Percentiles rank a stretch among this genome's conserved stretches.
Evolutionary conservation across 1,284 basidiomycete species (phyloP).

Genomic region (Fomitopsis betulina): DNA sequence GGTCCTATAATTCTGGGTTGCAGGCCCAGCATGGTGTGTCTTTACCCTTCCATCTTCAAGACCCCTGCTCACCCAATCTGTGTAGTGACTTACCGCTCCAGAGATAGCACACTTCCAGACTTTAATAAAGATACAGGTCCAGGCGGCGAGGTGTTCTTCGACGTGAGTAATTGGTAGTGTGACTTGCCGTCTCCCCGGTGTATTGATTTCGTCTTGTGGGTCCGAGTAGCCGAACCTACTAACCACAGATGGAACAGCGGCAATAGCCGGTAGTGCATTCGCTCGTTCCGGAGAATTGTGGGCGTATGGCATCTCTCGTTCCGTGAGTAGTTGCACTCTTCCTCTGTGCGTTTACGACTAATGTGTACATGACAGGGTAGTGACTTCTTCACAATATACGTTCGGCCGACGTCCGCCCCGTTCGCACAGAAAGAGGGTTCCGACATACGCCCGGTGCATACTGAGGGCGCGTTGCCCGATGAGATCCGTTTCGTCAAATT

Average conservation of each 20-base stretch:
- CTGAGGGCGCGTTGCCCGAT: constrained; percentile 55
- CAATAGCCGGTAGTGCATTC: constrained; percentile 55
- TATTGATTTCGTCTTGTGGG: background rate
- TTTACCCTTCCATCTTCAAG: background rate
- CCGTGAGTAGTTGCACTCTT: constrained; percentile 34
- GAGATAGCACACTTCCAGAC: constrained; percentile 45
- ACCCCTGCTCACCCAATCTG: background rate
- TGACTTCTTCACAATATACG: constrained; percentile 68
- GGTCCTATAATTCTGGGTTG: constrained; percentile 70
- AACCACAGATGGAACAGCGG: constrained; percentile 69
- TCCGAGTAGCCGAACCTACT: constrained; percentile 58
- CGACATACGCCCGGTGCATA: constrained; percentile 30
- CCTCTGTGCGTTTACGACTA: background rate
- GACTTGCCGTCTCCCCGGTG: background rate
- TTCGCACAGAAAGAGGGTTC: constrained; percentile 39
- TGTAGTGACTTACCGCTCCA: constrained; percentile 65
- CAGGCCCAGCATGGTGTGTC: constrained; percentile 56
- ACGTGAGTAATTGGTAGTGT: constrained; percentile 38
- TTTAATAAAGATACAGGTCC: constrained; percentile 38
- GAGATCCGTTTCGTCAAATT: constrained; percentile 77
- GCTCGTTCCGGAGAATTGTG: constrained; percentile 67
- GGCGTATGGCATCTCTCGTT: constrained; percentile 74
- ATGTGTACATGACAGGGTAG: constrained; percentile 48
- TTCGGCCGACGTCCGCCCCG: constrained; percentile 59
- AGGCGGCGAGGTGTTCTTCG: constrained; percentile 71